Evolutionary conservation across 352 stramenopile genomes (phyloP).

Genomic region (Globisporangium lucens): DNA sequence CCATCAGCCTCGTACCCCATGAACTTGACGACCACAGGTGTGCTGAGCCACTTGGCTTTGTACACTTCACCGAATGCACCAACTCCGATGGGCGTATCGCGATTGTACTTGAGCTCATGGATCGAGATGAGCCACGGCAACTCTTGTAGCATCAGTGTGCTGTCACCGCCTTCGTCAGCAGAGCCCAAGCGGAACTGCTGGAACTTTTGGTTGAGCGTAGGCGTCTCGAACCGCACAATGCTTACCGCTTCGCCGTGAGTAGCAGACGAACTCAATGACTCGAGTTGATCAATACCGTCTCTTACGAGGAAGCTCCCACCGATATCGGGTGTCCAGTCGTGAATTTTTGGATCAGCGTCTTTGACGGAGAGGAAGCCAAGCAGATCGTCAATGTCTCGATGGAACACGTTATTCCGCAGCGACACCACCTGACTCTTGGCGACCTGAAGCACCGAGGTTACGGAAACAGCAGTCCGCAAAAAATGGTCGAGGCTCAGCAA

Average conservation of each 20-base stretch:
- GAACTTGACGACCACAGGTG: conserved; percentile 2
- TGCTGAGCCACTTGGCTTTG: conserved; percentile 2
- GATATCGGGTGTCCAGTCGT: neutral
- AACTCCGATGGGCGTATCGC: neutral
- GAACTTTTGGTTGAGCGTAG: conserved; percentile 1
- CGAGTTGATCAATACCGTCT: neutral
- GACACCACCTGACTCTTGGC: neutral
- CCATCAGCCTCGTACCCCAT: neutral
- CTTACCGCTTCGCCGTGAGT: neutral
- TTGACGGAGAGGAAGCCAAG: neutral
- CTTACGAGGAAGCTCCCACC: neutral
- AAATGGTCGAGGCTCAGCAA: neutral
- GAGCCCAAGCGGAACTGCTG: neutral
- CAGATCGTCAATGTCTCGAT: neutral
- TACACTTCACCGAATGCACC: neutral
- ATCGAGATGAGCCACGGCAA: neutral
- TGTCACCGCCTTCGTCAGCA: neutral
- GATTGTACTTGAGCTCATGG: conserved; percentile 3
- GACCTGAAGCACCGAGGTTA: neutral
- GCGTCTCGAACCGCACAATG: neutral
- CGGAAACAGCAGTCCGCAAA: neutral
- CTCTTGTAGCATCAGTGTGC: neutral
- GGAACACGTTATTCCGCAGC: neutral
- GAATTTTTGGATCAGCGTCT: neutral
- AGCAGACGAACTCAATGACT: neutral